Percentiles rank a stretch among this genome's conserved stretches.
Conservation (phyloP, 352 stramenopile genomes). For the Plasmopara halstedii region DNA sequence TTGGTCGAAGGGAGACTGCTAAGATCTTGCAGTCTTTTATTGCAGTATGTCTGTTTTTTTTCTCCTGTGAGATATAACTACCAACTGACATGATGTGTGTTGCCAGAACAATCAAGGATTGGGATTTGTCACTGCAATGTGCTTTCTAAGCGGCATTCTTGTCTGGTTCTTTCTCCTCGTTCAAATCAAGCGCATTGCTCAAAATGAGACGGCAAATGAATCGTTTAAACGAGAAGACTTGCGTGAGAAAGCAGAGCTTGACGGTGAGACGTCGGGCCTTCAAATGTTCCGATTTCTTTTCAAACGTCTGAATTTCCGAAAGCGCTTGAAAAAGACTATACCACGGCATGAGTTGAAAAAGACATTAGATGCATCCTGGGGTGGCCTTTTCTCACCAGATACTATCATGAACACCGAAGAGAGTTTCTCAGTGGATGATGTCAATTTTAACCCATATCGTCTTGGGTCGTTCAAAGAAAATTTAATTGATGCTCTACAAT, state of each 20-base stretch:
- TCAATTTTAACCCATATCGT: slow-evolving; percentile 78
- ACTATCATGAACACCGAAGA: slow-evolving; percentile 69
- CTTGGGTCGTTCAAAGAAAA: slow-evolving; percentile 48
- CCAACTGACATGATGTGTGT: slow-evolving; percentile 2
- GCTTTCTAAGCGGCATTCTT: slow-evolving; percentile 48
- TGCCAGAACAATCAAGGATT: slow-evolving; percentile 51
- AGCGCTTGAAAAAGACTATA: slow-evolving; percentile 14
- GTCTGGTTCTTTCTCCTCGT: slow-evolving; percentile 70
- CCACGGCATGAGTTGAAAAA: slow-evolving; percentile 41
- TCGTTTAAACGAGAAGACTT: slow-evolving; percentile 78
- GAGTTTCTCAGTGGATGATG: slow-evolving; percentile 56
- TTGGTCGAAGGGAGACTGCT: slow-evolving; percentile 20
- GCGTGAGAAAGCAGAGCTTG: slow-evolving; percentile 43
- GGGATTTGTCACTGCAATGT: slow-evolving; percentile 59
- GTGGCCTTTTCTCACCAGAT: slow-evolving; percentile 60
- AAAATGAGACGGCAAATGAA: slow-evolving; percentile 74
- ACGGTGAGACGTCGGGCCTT: slow-evolving; percentile 30
- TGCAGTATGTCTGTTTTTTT: slow-evolving; percentile 20
- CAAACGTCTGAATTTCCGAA: slow-evolving; percentile 29
- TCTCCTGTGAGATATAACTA: neutral
- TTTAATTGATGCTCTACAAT: slow-evolving; percentile 46
- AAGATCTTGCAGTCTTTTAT: slow-evolving; percentile 50
- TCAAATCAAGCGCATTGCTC: slow-evolving; percentile 60
- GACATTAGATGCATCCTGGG: slow-evolving; percentile 62
- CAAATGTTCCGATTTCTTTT: slow-evolving; percentile 43